Percentiles rank a stretch among this genome's conserved stretches.
phyloP scores from a whole-genome alignment of 805 yeast genomes.

The Schizosaccharomyces japonicus region DNA sequence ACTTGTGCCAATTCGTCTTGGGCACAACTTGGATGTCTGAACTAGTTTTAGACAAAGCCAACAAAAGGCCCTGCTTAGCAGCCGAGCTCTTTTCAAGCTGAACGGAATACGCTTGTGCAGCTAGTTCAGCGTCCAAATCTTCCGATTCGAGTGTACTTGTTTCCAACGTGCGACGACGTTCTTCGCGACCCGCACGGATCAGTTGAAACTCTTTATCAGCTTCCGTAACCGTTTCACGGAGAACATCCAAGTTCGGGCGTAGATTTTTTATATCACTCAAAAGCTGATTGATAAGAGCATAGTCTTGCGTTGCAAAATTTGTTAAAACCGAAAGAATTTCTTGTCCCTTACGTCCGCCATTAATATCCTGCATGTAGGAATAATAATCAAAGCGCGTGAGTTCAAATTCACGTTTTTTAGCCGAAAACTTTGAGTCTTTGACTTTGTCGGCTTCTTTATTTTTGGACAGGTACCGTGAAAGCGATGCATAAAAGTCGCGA shows the following conservation, averaged over 20 bases:
- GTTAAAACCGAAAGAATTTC: conserved; percentile 18
- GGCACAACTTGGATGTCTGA: conserved; percentile 17
- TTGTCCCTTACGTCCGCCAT: conserved; percentile 22
- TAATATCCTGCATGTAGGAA: conserved; percentile 19
- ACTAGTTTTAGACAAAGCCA: conserved; percentile 22
- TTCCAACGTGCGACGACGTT: conserved; percentile 17
- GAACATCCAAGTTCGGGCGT: neutral
- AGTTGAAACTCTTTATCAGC: conserved; percentile 17
- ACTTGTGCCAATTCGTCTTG: conserved; percentile 51
- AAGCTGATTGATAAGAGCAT: neutral
- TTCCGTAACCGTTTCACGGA: conserved; percentile 1
- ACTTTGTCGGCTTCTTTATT: conserved; percentile 15
- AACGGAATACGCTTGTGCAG: neutral
- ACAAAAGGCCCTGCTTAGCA: conserved; percentile 20
- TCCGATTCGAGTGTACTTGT: conserved; percentile 9
- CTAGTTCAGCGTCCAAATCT: conserved; percentile 5
- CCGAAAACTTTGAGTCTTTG: conserved; percentile 20
- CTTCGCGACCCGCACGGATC: conserved; percentile 18
- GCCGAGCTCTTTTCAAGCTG: conserved; percentile 7
- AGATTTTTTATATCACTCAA: neutral
- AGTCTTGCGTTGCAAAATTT: conserved; percentile 12
- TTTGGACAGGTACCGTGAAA: conserved; percentile 20
- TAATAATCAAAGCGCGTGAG: conserved; percentile 22
- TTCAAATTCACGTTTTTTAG: conserved; percentile 20
- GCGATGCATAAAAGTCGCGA: conserved; percentile 23